Percentiles rank a stretch among this genome's conserved stretches.
phyloP scores from a whole-genome alignment of 331 rosid genomes.

The Rhamnella rubrinervis region DNA sequence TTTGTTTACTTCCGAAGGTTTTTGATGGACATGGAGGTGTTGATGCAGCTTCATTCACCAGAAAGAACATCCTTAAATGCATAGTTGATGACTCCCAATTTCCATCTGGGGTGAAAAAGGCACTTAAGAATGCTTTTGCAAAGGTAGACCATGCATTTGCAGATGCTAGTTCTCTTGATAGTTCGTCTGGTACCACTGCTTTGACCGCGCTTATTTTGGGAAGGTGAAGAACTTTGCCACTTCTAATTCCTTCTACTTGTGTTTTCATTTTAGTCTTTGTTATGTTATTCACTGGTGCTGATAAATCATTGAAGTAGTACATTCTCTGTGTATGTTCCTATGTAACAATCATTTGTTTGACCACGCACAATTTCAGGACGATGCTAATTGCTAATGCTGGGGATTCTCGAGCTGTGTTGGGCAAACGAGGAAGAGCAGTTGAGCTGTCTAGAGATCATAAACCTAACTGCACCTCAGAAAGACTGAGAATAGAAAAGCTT shows the following conservation, averaged over 20 bases:
- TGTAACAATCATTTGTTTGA: neutral
- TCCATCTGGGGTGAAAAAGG: constrained; percentile 56
- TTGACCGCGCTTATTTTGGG: constrained; percentile 65
- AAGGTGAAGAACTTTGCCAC: constrained; percentile 35
- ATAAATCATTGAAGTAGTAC: too few relatives aligned
- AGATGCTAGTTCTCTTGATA: constrained; percentile 69
- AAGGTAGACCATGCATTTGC: constrained; percentile 85
- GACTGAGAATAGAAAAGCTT: constrained; percentile 75
- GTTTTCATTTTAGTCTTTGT: too few relatives aligned
- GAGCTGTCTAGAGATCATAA: constrained; percentile 90
- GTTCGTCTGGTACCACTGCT: constrained; percentile 88
- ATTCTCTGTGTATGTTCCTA: neutral
- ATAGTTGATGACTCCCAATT: constrained; percentile 69
- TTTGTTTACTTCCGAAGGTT: constrained; percentile 43
- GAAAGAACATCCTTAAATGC: constrained; percentile 67
- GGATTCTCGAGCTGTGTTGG: constrained; percentile 83
- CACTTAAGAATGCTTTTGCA: constrained; percentile 66
- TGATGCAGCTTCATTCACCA: constrained; percentile 70
- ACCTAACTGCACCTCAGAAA: constrained; percentile 66
- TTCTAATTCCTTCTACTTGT: too few relatives aligned
- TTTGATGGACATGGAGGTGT: constrained; percentile 91
- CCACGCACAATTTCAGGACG: constrained; percentile 38
- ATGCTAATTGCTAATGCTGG: constrained; percentile 84
- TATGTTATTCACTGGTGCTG: too few relatives aligned
- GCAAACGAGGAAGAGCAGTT: constrained; percentile 75